Evolutionary conservation across 2,329 filamentous ascomycete genomes (phyloP).

Genomic region (Penicillium sp.): DNA sequence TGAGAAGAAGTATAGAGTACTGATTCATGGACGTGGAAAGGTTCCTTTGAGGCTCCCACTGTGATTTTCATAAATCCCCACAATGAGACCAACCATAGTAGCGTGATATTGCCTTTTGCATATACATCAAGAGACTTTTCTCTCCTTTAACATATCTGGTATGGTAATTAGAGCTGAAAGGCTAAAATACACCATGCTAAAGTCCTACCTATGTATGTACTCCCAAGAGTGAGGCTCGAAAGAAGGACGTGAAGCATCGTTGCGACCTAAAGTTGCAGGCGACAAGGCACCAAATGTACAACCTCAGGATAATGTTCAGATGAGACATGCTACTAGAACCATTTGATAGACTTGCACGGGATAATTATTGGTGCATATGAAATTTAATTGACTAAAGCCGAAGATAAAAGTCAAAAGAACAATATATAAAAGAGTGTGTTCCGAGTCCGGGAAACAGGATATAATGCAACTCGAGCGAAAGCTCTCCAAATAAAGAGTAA

Average conservation of each 20-base stretch:
- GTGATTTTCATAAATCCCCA: background rate
- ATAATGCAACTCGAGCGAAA: conserved; percentile 7
- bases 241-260: background rate
- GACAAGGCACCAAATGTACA: background rate
- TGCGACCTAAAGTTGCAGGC: background rate
- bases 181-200: background rate
- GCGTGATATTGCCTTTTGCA: no score
- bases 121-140: no score
- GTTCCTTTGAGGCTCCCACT: background rate
- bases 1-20: background rate
- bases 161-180: background rate
- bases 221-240: background rate
- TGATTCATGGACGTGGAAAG: background rate
- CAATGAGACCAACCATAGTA: no score
- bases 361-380: background rate
- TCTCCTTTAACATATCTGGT: no score
- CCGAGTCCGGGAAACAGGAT: background rate
- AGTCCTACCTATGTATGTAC: background rate
- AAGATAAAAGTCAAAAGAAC: background rate
- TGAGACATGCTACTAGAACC: background rate
- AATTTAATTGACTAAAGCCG: background rate
- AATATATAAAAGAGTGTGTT: background rate
- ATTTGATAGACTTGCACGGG: background rate
- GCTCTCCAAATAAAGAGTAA: background rate
- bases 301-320: background rate